phyloP scores from a whole-genome alignment of 495 filamentous ascomycete species.

The Margaritispora aquatica region DNA sequence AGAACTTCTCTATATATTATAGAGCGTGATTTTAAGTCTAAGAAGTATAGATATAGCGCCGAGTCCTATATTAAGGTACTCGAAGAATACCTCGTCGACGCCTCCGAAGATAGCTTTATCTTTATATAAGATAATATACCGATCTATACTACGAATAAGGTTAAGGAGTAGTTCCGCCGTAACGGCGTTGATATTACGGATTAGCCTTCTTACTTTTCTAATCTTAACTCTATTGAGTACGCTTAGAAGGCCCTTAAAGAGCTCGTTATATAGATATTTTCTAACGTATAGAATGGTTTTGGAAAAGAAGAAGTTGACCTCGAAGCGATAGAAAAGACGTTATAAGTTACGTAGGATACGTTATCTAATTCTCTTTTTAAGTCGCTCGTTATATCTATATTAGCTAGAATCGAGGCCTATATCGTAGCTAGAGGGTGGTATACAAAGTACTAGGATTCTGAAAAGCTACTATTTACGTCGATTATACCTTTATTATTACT shows the following conservation, averaged over 20 bases:
- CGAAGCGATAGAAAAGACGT: neutral
- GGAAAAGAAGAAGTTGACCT: neutral
- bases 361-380: neutral
- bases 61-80: constrained; percentile 3
- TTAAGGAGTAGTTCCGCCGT: neutral
- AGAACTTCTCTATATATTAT: neutral
- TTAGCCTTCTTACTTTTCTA: neutral
- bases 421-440: neutral
- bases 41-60: neutral
- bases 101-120: neutral
- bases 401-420: neutral
- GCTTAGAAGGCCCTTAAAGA: neutral
- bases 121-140: constrained; percentile 5
- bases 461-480: neutral
- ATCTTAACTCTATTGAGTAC: constrained; percentile 1
- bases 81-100: neutral
- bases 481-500: too few species aligned
- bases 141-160: neutral
- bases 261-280: neutral
- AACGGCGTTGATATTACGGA: neutral
- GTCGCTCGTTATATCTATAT: neutral
- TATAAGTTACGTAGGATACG: neutral
- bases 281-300: neutral
- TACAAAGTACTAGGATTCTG: constrained; percentile 3
- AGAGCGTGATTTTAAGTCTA: constrained; percentile 2